phyloP scores from a whole-genome alignment of 768 basidiomycete genomes.

The Tylopilus sp. region DNA sequence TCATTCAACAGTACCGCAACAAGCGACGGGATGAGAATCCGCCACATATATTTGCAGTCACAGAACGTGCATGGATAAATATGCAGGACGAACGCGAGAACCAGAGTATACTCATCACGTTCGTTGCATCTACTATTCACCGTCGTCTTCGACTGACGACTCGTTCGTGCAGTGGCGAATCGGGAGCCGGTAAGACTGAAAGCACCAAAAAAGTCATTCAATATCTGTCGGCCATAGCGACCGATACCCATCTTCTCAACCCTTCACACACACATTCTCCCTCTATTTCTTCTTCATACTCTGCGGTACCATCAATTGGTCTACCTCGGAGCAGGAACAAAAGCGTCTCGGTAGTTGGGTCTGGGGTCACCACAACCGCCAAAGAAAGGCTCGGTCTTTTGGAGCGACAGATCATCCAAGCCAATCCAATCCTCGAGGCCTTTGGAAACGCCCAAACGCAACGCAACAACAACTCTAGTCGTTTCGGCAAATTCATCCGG shows the following conservation, averaged over 20 bases:
- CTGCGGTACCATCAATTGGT: slow-evolving; percentile 61
- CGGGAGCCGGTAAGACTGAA: slow-evolving; percentile 98
- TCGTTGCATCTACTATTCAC: slow-evolving; percentile 31
- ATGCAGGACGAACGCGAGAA: slow-evolving; percentile 98
- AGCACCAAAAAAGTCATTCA: slow-evolving; percentile 99
- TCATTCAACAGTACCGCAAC: slow-evolving; percentile 86
- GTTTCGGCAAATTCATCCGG: slow-evolving; percentile 97
- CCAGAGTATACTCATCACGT: slow-evolving; percentile 98
- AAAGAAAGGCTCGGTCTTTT: slow-evolving; percentile 82
- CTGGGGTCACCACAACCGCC: slow-evolving; percentile 46
- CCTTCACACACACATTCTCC: slow-evolving; percentile 67
- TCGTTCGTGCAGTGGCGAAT: slow-evolving; percentile 74
- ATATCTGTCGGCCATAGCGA: slow-evolving; percentile 95
- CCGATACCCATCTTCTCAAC: slow-evolving; percentile 59
- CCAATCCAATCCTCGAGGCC: slow-evolving; percentile 95
- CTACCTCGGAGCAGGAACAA: slow-evolving; percentile 66
- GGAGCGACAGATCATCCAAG: slow-evolving; percentile 94
- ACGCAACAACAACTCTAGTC: slow-evolving; percentile 97
- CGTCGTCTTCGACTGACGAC: slow-evolving; percentile 9
- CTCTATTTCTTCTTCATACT: slow-evolving; percentile 53
- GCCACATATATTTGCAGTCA: slow-evolving; percentile 96
- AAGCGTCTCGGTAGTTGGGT: slow-evolving; percentile 44
- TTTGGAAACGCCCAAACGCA: slow-evolving; percentile 99
- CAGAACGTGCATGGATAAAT: slow-evolving; percentile 96
- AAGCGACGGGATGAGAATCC: slow-evolving; percentile 89